Evolutionary conservation across 441 rosid species (phyloP), one percentile per base, ranked within the genome.

Genomic region (Aquilaria agallochum): DNA sequence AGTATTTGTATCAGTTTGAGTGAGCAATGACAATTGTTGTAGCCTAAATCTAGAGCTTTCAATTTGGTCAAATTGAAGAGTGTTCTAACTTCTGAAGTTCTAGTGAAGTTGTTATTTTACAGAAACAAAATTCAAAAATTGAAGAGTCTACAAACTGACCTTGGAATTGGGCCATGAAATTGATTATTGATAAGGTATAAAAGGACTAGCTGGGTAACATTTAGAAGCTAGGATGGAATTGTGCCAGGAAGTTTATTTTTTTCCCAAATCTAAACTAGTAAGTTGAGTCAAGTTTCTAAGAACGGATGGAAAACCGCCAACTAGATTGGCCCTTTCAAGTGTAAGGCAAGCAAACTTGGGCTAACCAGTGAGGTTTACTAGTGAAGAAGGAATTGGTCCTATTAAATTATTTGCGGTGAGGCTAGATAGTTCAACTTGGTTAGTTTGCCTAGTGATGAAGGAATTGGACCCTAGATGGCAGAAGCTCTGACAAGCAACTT

Each of bases 211-310:
- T 65, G 11, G 15, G 32, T 40, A 32, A 65, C 56, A 31, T 59
- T 65, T 65, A 42, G 50, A 3, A 65, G 27, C 56, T 55, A 50
- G 5, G 48, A 34, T 31, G 69, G 69, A 32, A 66, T 51, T 4
- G 11, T 31, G 33, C 69, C 59, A 58, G 1, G 14, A 30, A 65
- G 5, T n/a, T n/a, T 11, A n/a, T 20, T 72, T 76, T 0, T 0
- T 0, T 2, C 0, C 0, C 5, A 75, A 27, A 20, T 15, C 0
- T 6, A 75, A 40, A 0, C 0, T 0, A 10, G 45, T 2, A 34
- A 75, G 72, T 10, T 20, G 65, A 10, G 71, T 68, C n/a, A 64
- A 42, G 57, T 75, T 71, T 44, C 4, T 1, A 2, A 71, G 53
- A 52, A 51, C 46, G 30, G 64, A 52, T 12, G 68, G 76, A 30